Evolutionary conservation across 164 flowering plant species (phyloP).

Genomic region (Pachysandra terminalis): DNA sequence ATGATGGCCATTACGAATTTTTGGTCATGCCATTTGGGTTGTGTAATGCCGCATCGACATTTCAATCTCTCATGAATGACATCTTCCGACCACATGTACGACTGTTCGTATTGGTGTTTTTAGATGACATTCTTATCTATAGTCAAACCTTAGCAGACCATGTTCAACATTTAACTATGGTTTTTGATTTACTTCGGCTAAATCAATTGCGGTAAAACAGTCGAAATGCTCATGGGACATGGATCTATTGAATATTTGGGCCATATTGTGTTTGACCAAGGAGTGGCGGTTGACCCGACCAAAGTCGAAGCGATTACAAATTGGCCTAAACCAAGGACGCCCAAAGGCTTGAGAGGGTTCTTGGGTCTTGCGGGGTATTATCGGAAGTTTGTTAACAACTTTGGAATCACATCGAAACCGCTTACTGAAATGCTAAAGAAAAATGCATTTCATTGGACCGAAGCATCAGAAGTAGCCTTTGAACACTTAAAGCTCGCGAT

Average conservation of each 20-base stretch:
- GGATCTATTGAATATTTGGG: background rate
- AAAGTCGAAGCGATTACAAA: background rate
- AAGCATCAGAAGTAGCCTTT: background rate
- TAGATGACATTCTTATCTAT: background rate
- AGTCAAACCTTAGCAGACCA: background rate
- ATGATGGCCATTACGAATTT: too few species aligned
- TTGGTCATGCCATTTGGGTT: too few species aligned
- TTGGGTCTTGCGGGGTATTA: background rate
- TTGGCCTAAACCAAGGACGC: background rate
- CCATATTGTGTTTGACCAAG: background rate
- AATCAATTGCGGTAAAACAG: background rate
- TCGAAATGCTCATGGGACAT: background rate
- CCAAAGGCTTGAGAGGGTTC: background rate
- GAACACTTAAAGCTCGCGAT: background rate
- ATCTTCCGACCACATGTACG: too few species aligned
- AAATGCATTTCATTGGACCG: too few species aligned
- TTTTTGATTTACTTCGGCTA: background rate
- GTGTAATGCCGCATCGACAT: too few species aligned
- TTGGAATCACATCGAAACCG: too few species aligned
- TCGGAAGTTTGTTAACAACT: too few species aligned
- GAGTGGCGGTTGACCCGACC: background rate
- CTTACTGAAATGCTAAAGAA: too few species aligned
- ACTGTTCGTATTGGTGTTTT: too few species aligned
- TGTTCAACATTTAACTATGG: background rate
- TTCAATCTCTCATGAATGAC: too few species aligned